Evolutionary conservation across 306 rosid genomes (phyloP).

Genomic region (Canavalia gladiata): DNA sequence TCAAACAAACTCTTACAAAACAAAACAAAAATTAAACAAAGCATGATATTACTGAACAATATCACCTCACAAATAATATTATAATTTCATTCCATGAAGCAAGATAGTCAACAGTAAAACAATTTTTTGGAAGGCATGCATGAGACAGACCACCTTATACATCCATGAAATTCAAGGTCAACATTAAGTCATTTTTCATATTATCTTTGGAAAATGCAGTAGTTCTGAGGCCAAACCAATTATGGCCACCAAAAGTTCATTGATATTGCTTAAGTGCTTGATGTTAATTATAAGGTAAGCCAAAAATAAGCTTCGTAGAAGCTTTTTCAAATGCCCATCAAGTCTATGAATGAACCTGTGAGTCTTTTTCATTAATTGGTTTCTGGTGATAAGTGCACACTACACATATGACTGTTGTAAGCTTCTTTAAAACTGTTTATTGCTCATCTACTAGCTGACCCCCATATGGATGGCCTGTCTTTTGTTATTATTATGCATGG

Average conservation of each 20-base stretch:
- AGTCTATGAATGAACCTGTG: constrained; percentile 5
- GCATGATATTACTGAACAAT: constrained; percentile 12
- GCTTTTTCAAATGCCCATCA: too few species aligned
- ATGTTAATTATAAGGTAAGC: not conserved
- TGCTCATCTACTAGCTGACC: not conserved
- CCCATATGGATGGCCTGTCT: not conserved
- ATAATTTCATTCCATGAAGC: not conserved
- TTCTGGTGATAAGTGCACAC: constrained; percentile 8
- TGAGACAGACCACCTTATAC: not conserved
- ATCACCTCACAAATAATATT: constrained; percentile 16
- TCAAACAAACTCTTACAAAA: constrained; percentile 9
- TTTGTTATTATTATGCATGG: constrained; percentile 3
- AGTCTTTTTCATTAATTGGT: constrained; percentile 14
- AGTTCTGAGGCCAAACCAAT: not conserved
- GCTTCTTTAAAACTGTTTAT: not conserved
- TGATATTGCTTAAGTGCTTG: constrained; percentile 2
- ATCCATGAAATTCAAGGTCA: constrained; percentile 11
- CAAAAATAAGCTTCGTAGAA: not conserved
- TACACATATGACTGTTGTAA: not conserved
- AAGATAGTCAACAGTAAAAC: not conserved
- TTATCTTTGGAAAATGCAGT: not conserved
- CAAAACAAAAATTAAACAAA: constrained; percentile 12
- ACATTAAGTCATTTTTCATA: not conserved
- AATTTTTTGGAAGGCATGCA: constrained; percentile 17
- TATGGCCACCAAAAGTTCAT: not conserved